Conservation (phyloP, 129 eudicot genomes). For the Cynara cardunculus region DNA sequence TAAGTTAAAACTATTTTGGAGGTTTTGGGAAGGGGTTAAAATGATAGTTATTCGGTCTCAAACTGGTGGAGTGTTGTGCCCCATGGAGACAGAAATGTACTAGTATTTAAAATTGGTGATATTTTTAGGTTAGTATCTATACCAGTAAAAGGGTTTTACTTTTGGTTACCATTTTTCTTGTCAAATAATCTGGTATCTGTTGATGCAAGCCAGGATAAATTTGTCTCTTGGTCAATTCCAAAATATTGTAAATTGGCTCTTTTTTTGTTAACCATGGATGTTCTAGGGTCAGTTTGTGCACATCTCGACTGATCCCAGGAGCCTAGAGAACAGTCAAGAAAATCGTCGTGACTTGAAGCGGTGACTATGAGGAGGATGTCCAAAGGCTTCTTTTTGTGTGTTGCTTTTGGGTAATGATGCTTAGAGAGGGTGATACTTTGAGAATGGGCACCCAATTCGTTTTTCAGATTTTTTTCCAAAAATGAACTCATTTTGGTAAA, state of each 20-base stretch:
- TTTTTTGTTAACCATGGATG: too few species aligned
- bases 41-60: constrained; percentile 10
- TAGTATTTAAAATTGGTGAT: constrained; percentile 4
- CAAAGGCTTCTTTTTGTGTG: background rate
- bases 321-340: too few species aligned
- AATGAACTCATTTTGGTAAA: background rate
- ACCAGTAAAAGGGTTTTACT: background rate
- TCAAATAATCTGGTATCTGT: background rate
- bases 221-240: background rate
- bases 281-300: too few species aligned
- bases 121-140: constrained; percentile 11
- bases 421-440: background rate
- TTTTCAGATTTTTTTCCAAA: too few species aligned
- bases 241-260: background rate
- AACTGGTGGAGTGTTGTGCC: too few species aligned
- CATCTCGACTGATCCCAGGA: too few species aligned
- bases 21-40: constrained; percentile 17
- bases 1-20: background rate
- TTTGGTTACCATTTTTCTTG: background rate
- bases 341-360: too few species aligned
- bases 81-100: background rate
- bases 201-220: background rate
- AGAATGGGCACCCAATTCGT: background rate
- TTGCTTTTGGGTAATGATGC: background rate
- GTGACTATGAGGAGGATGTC: too few species aligned